These are phyloP conservation scores for Pythium aristosporum DNA, from an alignment of 352 stramenopile species.

Conservation along the genomic window DNA sequence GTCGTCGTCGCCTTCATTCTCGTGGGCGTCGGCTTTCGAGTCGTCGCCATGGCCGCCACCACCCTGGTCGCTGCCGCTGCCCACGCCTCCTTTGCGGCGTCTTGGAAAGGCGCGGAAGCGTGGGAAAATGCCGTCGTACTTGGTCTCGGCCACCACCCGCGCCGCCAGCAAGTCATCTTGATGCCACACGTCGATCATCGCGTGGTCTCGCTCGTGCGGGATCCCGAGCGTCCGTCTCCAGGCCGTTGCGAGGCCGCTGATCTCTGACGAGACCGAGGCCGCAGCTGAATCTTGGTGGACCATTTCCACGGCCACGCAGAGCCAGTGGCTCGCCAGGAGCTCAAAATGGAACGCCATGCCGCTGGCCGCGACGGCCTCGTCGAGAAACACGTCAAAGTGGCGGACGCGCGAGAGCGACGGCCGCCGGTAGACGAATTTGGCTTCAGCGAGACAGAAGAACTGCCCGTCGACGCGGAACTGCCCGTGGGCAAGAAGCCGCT, in stretches of 20 bases:
- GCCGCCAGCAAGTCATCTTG: slow-evolving; percentile 46
- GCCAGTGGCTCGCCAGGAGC: slow-evolving; percentile 42
- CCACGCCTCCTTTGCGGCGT: slow-evolving; percentile 19
- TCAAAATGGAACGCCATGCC: slow-evolving; percentile 55
- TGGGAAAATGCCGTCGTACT: slow-evolving; percentile 58
- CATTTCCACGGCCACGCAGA: slow-evolving; percentile 56
- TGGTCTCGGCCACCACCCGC: slow-evolving; percentile 60
- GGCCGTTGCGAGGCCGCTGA: slow-evolving; percentile 39
- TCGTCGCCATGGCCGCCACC: slow-evolving; percentile 27
- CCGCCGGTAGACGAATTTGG: slow-evolving; percentile 59
- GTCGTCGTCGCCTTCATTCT: slow-evolving; percentile 36
- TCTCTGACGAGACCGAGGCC: slow-evolving; percentile 17
- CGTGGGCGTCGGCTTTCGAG: slow-evolving; percentile 10
- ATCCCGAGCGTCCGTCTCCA: slow-evolving; percentile 68
- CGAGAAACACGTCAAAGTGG: slow-evolving; percentile 64
- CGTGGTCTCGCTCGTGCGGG: slow-evolving; percentile 48
- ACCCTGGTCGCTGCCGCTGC: neutral
- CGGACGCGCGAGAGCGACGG: slow-evolving; percentile 56
- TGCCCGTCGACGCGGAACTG: slow-evolving; percentile 42
- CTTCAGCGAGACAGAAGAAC: slow-evolving; percentile 53
- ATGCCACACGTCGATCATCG: slow-evolving; percentile 80
- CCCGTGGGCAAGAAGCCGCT: slow-evolving; percentile 36
- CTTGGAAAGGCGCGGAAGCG: slow-evolving; percentile 51
- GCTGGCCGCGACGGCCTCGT: slow-evolving; percentile 45
- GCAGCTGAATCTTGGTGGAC: slow-evolving; percentile 11